phyloP scores from a whole-genome alignment of 345 rosid species.

The Erodium maritimum region DNA sequence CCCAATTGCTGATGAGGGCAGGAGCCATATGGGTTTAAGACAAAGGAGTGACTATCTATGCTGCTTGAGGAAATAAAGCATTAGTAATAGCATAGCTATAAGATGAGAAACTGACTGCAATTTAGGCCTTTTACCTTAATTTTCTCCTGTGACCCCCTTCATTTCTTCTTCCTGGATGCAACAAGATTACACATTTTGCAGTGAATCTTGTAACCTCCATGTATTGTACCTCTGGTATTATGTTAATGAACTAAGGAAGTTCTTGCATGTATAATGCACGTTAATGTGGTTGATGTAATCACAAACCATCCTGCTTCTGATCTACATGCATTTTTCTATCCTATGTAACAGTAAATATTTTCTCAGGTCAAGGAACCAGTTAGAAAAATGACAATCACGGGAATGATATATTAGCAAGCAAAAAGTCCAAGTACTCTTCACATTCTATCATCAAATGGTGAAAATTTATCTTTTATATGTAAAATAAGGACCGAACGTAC shows the following conservation, averaged over 20 bases:
- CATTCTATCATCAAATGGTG: neutral
- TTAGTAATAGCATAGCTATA: neutral
- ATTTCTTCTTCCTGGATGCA: neutral
- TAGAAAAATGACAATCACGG: neutral
- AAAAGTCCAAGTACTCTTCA: neutral
- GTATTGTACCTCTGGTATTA: neutral
- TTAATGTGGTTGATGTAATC: neutral
- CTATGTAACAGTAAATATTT: neutral
- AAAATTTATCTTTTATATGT: neutral
- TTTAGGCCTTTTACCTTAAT: neutral
- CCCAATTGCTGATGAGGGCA: no score
- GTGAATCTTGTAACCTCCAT: neutral
- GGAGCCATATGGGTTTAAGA: constrained; percentile 63
- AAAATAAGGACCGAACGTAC: no score
- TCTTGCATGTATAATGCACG: neutral
- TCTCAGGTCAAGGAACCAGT: neutral
- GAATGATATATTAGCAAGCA: neutral
- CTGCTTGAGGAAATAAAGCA: neutral
- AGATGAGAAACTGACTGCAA: neutral
- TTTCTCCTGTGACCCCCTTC: neutral
- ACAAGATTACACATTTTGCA: neutral
- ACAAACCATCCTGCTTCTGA: neutral
- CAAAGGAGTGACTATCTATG: neutral
- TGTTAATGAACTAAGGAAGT: neutral
- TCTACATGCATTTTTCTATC: neutral